These are phyloP conservation scores for Coemansia sp. DNA, from an alignment of 192 early-diverging fungal species.

Conservation along the genomic window DNA sequence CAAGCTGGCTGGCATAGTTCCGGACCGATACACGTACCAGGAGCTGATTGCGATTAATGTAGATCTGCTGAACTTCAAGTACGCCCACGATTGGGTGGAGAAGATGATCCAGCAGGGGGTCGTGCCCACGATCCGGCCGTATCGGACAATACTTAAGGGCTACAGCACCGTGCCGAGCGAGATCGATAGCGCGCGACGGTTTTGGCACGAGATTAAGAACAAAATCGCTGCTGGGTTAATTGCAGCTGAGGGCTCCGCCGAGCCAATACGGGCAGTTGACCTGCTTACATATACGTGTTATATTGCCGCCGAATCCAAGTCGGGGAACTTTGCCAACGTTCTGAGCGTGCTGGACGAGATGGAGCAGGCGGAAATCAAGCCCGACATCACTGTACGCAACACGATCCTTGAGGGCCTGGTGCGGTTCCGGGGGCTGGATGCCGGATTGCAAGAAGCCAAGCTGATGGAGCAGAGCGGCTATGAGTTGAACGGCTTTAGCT, in stretches of 20 bases:
- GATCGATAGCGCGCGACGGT: constrained; percentile 30
- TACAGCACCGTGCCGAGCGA: constrained; percentile 26
- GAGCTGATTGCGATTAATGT: constrained; percentile 44
- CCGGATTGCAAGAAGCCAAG: constrained; percentile 25
- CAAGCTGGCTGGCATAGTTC: constrained; percentile 9
- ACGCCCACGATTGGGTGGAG: constrained; percentile 24
- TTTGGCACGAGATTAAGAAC: constrained; percentile 35
- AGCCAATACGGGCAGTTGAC: constrained; percentile 8
- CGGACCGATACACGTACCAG: constrained; percentile 43
- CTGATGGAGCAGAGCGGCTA: constrained; percentile 38
- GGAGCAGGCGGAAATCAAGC: constrained; percentile 13
- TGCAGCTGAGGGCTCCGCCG: constrained; percentile 3
- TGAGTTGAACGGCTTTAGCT: constrained; percentile 23
- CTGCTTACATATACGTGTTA: constrained; percentile 37
- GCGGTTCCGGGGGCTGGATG: constrained; percentile 21
- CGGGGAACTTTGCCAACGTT: constrained; percentile 24
- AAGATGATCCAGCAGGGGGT: constrained; percentile 27
- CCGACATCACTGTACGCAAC: constrained; percentile 45
- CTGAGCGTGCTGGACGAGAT: constrained; percentile 35
- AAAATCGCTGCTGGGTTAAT: constrained; percentile 13
- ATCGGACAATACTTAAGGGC: constrained; percentile 42
- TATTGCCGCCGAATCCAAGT: constrained; percentile 33
- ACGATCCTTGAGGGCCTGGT: constrained; percentile 31
- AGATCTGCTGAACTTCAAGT: constrained; percentile 25
- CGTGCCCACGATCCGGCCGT: constrained; percentile 33